phyloP scores from a whole-genome alignment of 2,329 filamentous ascomycete genomes.

The Aspergillus brunneoviolaceus region DNA sequence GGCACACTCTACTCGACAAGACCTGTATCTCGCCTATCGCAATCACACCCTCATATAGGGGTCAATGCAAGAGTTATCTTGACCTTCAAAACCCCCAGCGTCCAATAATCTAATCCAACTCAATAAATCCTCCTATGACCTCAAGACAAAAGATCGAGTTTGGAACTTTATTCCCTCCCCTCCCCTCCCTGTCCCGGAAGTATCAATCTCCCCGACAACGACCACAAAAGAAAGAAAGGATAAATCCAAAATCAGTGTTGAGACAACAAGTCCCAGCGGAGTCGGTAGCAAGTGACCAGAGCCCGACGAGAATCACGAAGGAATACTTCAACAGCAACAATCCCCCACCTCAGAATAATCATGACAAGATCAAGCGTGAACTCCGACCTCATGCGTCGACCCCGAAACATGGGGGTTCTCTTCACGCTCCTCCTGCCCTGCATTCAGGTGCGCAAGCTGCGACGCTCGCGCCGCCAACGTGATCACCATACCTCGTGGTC shows the following conservation, averaged over 20 bases:
- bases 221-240: background rate
- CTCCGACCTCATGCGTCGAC: constrained; percentile 1
- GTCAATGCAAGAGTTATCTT: too few species aligned
- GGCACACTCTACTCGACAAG: too few species aligned
- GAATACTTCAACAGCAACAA: too few species aligned
- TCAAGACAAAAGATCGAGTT: background rate
- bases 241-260: background rate
- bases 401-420: background rate
- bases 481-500: constrained; percentile 5
- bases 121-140: constrained; percentile 1
- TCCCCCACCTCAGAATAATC: background rate
- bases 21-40: background rate
- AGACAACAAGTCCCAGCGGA: background rate
- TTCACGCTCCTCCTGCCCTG: constrained; percentile 1
- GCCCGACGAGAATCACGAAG: background rate
- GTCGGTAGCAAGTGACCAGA: background rate
- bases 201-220: constrained; percentile 1
- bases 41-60: background rate
- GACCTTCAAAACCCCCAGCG: background rate
- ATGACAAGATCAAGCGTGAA: constrained; percentile 1
- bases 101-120: background rate
- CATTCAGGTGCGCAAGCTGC: constrained; percentile 3
- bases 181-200: background rate
- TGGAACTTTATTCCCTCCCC: background rate
- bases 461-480: background rate